phyloP scores from a whole-genome alignment of 306 rosid genomes.

The Glycine soja region DNA sequence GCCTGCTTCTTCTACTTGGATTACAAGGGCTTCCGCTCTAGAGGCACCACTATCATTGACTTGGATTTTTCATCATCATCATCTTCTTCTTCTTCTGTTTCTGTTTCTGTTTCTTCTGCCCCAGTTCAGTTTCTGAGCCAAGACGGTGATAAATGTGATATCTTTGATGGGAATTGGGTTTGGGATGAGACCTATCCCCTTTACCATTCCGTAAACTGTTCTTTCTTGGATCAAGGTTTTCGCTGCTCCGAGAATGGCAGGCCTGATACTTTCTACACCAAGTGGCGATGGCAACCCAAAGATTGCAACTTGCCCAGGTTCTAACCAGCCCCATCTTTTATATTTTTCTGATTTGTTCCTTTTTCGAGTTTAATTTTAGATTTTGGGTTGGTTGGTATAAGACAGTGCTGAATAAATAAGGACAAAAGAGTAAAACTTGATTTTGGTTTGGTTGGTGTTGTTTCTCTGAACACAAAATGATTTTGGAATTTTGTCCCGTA shows the following conservation, averaged over 20 bases:
- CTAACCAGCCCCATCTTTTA: background rate
- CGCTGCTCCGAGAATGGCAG: slow-evolving; percentile 81
- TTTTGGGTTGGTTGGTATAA: slow-evolving; percentile 32
- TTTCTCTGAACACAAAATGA: slow-evolving; percentile 5
- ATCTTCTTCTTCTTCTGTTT: background rate
- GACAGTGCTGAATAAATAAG: background rate
- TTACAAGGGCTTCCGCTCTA: slow-evolving; percentile 52
- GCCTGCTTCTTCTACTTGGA: slow-evolving; percentile 66
- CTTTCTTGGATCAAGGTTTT: slow-evolving; percentile 77
- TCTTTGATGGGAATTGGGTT: slow-evolving; percentile 86
- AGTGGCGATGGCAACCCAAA: slow-evolving; percentile 95
- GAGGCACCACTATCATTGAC: slow-evolving; percentile 47
- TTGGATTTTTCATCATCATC: slow-evolving; percentile 7
- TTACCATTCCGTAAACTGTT: slow-evolving; percentile 69
- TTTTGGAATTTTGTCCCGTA: slow-evolving; percentile 37
- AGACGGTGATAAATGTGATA: slow-evolving; percentile 62
- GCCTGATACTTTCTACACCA: slow-evolving; percentile 72
- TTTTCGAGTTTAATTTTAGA: background rate
- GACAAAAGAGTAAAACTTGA: background rate
- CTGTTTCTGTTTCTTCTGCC: background rate
- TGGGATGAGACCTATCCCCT: slow-evolving; percentile 92
- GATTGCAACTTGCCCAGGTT: slow-evolving; percentile 91
- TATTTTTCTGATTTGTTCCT: background rate
- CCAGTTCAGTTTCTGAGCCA: slow-evolving; percentile 59
- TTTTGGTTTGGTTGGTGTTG: slow-evolving; percentile 12